Conservation (phyloP, 169 alveolate genomes). For the Plasmodium yoelii region DNA sequence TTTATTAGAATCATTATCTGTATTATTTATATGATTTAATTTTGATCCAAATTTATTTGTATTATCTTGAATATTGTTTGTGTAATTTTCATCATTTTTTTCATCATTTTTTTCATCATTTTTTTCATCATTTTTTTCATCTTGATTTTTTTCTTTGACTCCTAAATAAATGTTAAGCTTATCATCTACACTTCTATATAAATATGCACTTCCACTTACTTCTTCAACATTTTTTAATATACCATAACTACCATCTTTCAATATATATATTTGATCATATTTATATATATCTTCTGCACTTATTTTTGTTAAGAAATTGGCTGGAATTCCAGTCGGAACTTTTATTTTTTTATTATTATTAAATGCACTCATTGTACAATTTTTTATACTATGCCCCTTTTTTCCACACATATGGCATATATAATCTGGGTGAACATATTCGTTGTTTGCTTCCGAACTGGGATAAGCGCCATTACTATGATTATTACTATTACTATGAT, state of each 20-base stretch:
- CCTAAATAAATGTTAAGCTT: constrained; percentile 85
- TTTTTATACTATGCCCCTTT: constrained; percentile 88
- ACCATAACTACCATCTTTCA: constrained; percentile 89
- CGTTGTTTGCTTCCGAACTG: constrained; percentile 3
- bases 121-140: constrained; percentile 10
- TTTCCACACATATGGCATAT: constrained; percentile 92
- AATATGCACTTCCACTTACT: constrained; percentile 89
- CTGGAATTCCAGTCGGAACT: constrained; percentile 91
- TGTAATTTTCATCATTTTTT: constrained; percentile 18
- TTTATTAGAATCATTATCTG: constrained; percentile 46
- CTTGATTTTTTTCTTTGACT: constrained; percentile 78
- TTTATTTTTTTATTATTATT: constrained; percentile 87
- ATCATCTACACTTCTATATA: constrained; percentile 89
- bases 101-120: constrained; percentile 6
- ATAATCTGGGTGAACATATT: constrained; percentile 71
- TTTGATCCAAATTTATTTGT: constrained; percentile 1
- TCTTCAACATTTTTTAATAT: constrained; percentile 88
- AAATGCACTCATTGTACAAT: constrained; percentile 84
- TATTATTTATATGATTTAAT: not conserved
- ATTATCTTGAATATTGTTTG: constrained; percentile 20
- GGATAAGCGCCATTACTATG: not conserved
- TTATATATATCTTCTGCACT: constrained; percentile 84
- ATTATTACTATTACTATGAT: too few relatives aligned
- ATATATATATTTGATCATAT: constrained; percentile 85
- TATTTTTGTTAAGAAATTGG: constrained; percentile 86